These are phyloP conservation scores for Termitomyces bulborhizus DNA, from an alignment of 768 basidiomycete species.

Conservation along the genomic window DNA sequence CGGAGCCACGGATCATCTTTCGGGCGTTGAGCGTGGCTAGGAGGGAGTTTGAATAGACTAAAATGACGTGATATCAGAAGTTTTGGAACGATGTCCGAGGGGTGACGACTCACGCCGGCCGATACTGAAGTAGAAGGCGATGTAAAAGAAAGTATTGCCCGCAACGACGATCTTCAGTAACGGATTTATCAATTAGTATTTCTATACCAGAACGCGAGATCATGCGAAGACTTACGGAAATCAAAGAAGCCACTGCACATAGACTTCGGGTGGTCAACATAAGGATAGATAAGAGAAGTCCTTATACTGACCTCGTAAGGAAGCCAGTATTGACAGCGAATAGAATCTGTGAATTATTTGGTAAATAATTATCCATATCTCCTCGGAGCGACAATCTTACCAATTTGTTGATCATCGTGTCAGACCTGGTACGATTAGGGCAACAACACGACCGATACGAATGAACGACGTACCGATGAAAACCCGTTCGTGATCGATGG, in stretches of 20 bases:
- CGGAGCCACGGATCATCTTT: slow-evolving; percentile 36
- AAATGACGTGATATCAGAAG: not conserved
- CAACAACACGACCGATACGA: not conserved
- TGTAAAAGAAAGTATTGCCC: slow-evolving; percentile 46
- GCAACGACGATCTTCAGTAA: slow-evolving; percentile 38
- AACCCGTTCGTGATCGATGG: slow-evolving; percentile 41
- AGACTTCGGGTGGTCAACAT: slow-evolving; percentile 24
- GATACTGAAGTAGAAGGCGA: slow-evolving; percentile 54
- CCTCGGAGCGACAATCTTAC: slow-evolving; percentile 17
- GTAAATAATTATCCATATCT: not conserved
- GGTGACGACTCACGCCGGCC: slow-evolving; percentile 41
- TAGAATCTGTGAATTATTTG: slow-evolving; percentile 24
- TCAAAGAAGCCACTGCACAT: slow-evolving; percentile 49
- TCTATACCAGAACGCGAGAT: not conserved
- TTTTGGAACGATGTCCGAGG: not conserved
- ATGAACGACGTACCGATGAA: slow-evolving; percentile 27
- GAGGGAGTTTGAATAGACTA: slow-evolving; percentile 58
- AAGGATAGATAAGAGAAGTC: slow-evolving; percentile 4
- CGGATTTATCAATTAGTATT: not conserved
- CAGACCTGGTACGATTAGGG: slow-evolving; percentile 24
- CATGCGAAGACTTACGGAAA: slow-evolving; percentile 32
- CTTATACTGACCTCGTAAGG: slow-evolving; percentile 23
- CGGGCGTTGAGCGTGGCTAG: slow-evolving; percentile 55
- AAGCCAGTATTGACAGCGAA: slow-evolving; percentile 40
- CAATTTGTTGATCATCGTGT: slow-evolving; percentile 41